Conservation (phyloP, 2,329 filamentous ascomycete species). For the Neofusicoccum sp. region DNA sequence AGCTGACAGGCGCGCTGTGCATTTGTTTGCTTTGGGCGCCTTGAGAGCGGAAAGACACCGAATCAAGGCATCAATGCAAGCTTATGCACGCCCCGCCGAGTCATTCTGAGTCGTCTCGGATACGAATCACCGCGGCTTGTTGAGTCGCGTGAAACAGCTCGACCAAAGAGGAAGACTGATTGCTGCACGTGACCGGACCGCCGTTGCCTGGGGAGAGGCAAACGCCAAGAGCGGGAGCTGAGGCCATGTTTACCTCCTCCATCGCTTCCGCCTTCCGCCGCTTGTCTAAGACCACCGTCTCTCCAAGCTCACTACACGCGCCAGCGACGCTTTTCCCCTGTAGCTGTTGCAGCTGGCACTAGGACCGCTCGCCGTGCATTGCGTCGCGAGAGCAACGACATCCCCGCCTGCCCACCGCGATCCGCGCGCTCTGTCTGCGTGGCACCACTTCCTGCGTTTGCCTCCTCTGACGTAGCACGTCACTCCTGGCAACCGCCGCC, state of each 20-base stretch:
- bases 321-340: not conserved
- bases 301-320: not conserved
- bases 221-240: slow-evolving; percentile 10
- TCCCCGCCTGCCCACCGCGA: not conserved
- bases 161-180: not conserved
- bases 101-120: not conserved
- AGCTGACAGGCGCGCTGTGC: not conserved
- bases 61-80: not conserved
- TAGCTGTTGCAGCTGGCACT: not conserved
- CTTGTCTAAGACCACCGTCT: slow-evolving; percentile 3
- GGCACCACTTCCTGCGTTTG: not conserved
- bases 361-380: not conserved
- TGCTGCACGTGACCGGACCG: not conserved
- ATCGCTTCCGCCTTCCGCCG: not conserved
- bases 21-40: slow-evolving; percentile 9
- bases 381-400: not conserved
- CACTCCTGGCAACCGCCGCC: slow-evolving; percentile 10
- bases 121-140: not conserved
- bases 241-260: slow-evolving; percentile 16
- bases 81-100: not conserved
- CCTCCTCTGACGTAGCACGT: slow-evolving; percentile 14
- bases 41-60: not conserved
- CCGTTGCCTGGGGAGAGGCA: slow-evolving; percentile 6
- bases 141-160: no score
- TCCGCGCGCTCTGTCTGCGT: not conserved